Percentiles rank a stretch among this genome's conserved stretches.
phyloP scores from a whole-genome alignment of 2,329 filamentous ascomycete genomes.

The Colletotrichum sp. region DNA sequence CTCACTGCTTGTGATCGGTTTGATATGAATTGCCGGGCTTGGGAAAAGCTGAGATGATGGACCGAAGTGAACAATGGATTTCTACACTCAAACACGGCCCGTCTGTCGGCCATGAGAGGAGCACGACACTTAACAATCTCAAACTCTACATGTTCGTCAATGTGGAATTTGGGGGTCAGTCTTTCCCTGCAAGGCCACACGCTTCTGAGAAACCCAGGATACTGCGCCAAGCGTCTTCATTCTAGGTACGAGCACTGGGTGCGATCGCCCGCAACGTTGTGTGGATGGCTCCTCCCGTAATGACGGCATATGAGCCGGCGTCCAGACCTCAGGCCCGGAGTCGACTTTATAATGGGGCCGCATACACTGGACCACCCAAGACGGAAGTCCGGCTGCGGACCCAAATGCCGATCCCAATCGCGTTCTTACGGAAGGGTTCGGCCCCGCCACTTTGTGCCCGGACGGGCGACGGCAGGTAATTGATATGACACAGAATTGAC shows the following conservation, averaged over 20 bases:
- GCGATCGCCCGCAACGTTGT: neutral
- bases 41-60: neutral
- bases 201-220: neutral
- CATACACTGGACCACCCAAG: neutral
- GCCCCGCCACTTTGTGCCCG: neutral
- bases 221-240: neutral
- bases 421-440: neutral
- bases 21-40: neutral
- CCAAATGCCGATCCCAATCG: neutral
- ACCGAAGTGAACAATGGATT: neutral
- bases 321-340: neutral
- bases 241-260: neutral
- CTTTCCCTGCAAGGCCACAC: neutral
- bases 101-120: neutral
- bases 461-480: neutral
- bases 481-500: neutral
- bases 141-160: neutral
- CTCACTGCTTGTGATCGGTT: neutral
- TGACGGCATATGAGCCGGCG: neutral
- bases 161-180: neutral
- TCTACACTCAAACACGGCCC: neutral
- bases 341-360: neutral
- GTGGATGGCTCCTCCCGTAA: neutral
- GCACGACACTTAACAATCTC: neutral
- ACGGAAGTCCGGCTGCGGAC: neutral